Evolutionary conservation across 2,329 filamentous ascomycete species (phyloP), one percentile per base, ranked within the genome.

Genomic region (Aschersonia sp.): DNA sequence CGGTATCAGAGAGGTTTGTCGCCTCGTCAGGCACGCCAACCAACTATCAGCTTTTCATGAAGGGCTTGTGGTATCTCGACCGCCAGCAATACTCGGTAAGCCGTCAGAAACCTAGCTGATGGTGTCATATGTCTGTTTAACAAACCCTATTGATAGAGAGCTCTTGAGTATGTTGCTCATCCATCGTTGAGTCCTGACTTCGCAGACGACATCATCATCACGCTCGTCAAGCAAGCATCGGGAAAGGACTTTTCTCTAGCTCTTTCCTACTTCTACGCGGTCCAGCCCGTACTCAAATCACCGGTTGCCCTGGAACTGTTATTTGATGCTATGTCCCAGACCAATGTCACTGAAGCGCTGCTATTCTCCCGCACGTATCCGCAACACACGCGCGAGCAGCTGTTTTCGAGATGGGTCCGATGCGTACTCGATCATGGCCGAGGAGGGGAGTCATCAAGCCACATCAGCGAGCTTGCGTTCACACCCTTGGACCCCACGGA

Each of bases 21-120:
- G 64, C 66, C 42, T 67, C 67, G 30, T 80, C 79, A 4, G 80
- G 82, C 52, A 72, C 94, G 46, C 85, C 88, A 1, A 72, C 74
- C 48, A 86, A 82, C 54, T 94, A 91, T 62, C 79, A 82, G 63
- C 78, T 85, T 44, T 85, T 89, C 56, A 87, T 92, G 66, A 80
- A 84, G 55, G 88, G 88, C 0, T 67, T 94, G 7, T 94, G 87
- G 85, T 72, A 84, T 56, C 70, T 94, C 61, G 88, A 94, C 59
- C 75, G 77, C 43, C 69, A 80, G 43, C 73, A 87, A 49, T 89
- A 86, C 58, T 68, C 73, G 54, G 80, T 84, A 58, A 35, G 52
- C 29, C 29, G 30, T 29, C 32, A 5, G 20, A 43, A 7, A 9
- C 43, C 31, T 20, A 20, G 20, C 20, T 20, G 20, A 20, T 20